A percentile compares a stretch with the other conserved stretches of the same genome.
phyloP scores from a whole-genome alignment of 371 early-diverging fungal species.

The Choanephora cucurbitarum region DNA sequence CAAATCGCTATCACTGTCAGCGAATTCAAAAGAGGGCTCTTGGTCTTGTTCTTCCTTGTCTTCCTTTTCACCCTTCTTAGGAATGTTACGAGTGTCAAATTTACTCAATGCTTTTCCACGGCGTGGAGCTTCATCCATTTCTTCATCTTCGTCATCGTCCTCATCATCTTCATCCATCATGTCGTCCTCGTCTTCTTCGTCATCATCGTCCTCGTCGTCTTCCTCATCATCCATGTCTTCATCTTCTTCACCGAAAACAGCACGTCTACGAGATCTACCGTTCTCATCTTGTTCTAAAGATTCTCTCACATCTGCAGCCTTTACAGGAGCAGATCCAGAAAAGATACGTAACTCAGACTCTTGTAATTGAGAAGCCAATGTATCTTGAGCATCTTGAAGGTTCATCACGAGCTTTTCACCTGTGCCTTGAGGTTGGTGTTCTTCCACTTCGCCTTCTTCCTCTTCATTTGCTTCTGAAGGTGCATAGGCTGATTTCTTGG shows the following conservation, averaged over 20 bases:
- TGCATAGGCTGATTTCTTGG: conserved; percentile 60
- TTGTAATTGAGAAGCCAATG: conserved; percentile 78
- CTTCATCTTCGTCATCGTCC: conserved; percentile 50
- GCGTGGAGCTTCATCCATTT: conserved; percentile 39
- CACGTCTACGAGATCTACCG: conserved; percentile 63
- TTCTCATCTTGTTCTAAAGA: conserved; percentile 39
- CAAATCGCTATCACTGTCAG: conserved; percentile 74
- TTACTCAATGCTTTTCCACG: conserved; percentile 52
- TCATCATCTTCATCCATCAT: conserved; percentile 47
- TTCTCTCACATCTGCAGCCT: conserved; percentile 60
- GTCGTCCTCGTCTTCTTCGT: conserved; percentile 41
- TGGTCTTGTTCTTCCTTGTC: conserved; percentile 41
- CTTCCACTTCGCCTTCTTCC: conserved; percentile 37
- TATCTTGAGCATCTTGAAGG: conserved; percentile 82
- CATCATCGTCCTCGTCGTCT: conserved; percentile 46
- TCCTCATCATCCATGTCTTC: conserved; percentile 48
- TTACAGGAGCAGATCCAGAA: conserved; percentile 71
- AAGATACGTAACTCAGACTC: conserved; percentile 84
- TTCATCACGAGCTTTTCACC: conserved; percentile 93
- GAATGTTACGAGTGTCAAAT: conserved; percentile 52
- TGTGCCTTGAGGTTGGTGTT: conserved; percentile 52
- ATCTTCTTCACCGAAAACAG: conserved; percentile 57
- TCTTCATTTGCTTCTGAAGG: conserved; percentile 39
- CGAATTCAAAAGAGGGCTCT: conserved; percentile 61
- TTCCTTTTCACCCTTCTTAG: conserved; percentile 49